Base-by-base conservation (phyloP, 1,284 basidiomycete genomes). In the Ceratobasidium sp. region DNA sequence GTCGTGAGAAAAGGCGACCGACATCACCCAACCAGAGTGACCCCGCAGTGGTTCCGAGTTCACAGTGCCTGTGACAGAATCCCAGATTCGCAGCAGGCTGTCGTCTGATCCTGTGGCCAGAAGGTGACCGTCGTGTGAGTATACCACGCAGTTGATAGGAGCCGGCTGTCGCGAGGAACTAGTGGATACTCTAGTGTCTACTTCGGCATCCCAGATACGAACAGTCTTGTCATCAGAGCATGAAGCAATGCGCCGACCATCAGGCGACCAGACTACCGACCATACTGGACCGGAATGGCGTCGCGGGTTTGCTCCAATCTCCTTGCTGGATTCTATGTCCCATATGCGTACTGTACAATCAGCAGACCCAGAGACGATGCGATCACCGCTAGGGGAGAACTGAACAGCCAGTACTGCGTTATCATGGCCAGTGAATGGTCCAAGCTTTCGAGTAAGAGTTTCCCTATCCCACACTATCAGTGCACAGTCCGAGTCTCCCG, bases 1-100 rank as follows among this genome's bases (percentile, higher is more conserved):
- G 48, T 50, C 48, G 15, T 50, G 62, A 12, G 33, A 54, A 26
- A 52, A 70, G 12, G 23, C n/a, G 26, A 70, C 61, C 44, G 61
- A 64, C 5, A 20, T 2, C 5, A 64, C 38, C n/a, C 15, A 38
- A 40, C 17, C 38, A 33, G 61, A 12, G 12, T 64, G 62, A 2
- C 62, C 40, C 3, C 62, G 10, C 7, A 64, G 17, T 1, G 62
- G 62, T 17, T 20, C 62, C 2, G 26, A 7, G 1, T 42, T 38
- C 2, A 38, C 33, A 40, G 3, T n/a, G 33, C 62, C 62, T 12
- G 28, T 44, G 62, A 38, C 5, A 23, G 40, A 4, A 64, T 64
- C 40, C 62, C 62, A 64, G 20, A 64, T 42, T n/a, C 38, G 62
- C 15, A 64, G 9, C 12, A 42, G 7, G 40, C n/a, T 20, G 42